These are phyloP conservation scores for Passalora sequoiae DNA, from an alignment of 2,329 filamentous ascomycete genomes.

Conservation along the genomic window DNA sequence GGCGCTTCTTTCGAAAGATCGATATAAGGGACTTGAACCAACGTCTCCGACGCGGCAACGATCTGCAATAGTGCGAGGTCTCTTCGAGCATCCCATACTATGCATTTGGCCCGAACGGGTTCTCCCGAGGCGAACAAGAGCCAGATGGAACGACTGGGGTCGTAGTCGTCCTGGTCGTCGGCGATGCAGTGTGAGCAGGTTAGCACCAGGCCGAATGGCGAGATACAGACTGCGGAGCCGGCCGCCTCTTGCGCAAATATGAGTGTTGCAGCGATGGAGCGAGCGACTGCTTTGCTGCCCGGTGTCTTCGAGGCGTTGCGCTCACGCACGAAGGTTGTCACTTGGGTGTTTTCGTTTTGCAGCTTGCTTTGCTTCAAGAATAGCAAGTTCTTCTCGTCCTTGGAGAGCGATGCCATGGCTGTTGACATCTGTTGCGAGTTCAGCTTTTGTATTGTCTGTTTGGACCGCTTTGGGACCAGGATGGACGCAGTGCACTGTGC, in stretches of 20 bases:
- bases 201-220: conserved; percentile 41
- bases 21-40: conserved; percentile 21
- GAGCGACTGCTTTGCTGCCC: not conserved
- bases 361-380: conserved; percentile 14
- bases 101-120: conserved; percentile 38
- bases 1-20: conserved; percentile 13
- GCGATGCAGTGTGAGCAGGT: conserved; percentile 51
- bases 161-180: conserved; percentile 37
- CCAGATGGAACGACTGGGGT: conserved; percentile 31
- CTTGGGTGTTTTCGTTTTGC: conserved; percentile 8
- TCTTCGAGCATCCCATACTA: conserved; percentile 40
- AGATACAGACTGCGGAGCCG: conserved; percentile 49
- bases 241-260: conserved; percentile 49
- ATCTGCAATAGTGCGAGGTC: conserved; percentile 48
- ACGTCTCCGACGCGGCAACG: conserved; percentile 27
- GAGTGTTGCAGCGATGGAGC: conserved; percentile 28
- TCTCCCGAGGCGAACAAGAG: conserved; percentile 43
- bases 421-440: not conserved
- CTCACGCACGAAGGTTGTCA: conserved; percentile 3
- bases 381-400: conserved; percentile 3
- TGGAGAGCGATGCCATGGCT: too few relatives aligned
- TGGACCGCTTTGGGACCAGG: too few relatives aligned
- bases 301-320: not conserved
- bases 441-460: not conserved
- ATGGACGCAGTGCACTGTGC: too few relatives aligned